Base-by-base conservation (phyloP, 768 basidiomycete genomes). In the Agaricus blazei region DNA sequence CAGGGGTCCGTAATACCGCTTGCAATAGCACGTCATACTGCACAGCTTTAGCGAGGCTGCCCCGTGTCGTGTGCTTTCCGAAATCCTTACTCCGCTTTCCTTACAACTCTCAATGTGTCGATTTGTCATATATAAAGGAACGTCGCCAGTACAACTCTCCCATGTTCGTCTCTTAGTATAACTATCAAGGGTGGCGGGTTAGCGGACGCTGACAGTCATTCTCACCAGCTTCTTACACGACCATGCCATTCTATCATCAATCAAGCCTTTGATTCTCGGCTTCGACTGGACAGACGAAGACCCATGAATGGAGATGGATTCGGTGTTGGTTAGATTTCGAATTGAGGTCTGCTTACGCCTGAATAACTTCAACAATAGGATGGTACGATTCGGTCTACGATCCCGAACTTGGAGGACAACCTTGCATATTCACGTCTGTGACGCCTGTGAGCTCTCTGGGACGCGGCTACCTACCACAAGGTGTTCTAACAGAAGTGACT, bases 241-340 rank as follows among this genome's bases (percentile, higher is more conserved):
- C 96, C 96, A 49, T 87, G 87, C 58, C 96, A 98, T 72, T 93
- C 90, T 3, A 97, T 98, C 72, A 97, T 95, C 68, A 96, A 96
- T 68, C 93, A 97, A 72, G 93, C 96, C 0, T 95, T 93, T 64
- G 96, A 98, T 72, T 95, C 93, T 23, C 81, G 95, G 7, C 76
- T 99, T 31, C 83, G 96, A 19, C 68, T 93, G 51, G 91, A 93
- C 64, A 78, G 74, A 60, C 77, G 91, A 54, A 71, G 90, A 58
- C 92, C 91, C n/a, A 92, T 93, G 70, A 93, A 93, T 61, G 91
- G 92, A 8, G 95, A 98, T 67, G 96, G 96, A 0, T 98, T 98
- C 68, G 96, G 96, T 28, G 93, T 98, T 15, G 90, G 90, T 91
- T 60, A 57, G 86, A 72, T 2, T 36, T 12, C 19, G 19, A 52